phyloP scores from a whole-genome alignment of 495 filamentous ascomycete species.

The Penicillium cinerascens region DNA sequence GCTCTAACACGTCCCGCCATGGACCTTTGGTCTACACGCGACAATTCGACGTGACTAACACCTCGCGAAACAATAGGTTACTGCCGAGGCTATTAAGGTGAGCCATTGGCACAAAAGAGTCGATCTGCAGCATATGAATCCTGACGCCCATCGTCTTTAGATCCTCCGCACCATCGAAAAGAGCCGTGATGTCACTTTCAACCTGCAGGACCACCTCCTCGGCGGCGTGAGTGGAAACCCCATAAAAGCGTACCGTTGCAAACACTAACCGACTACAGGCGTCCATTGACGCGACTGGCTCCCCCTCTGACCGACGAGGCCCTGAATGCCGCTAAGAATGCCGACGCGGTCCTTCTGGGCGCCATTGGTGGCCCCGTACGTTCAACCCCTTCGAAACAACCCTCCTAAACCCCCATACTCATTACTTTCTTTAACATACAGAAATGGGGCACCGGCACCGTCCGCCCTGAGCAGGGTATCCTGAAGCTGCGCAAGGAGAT shows the following conservation, averaged over 20 bases:
- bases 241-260: background rate
- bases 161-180: conserved; percentile 71
- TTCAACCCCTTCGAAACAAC: conserved; percentile 11
- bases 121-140: conserved; percentile 2
- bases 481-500: conserved; percentile 92
- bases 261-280: conserved; percentile 34
- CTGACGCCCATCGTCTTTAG: conserved; percentile 20
- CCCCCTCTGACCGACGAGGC: conserved; percentile 80
- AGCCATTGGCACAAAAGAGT: conserved; percentile 13
- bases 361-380: conserved; percentile 89
- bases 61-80: conserved; percentile 39
- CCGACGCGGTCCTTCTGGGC: conserved; percentile 89
- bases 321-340: conserved; percentile 78
- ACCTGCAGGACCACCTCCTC: conserved; percentile 87
- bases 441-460: conserved; percentile 91
- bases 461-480: conserved; percentile 93
- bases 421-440: conserved; percentile 21
- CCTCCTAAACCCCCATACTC: background rate
- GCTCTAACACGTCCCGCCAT: background rate
- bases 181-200: conserved; percentile 67
- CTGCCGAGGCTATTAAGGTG: conserved; percentile 82
- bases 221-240: conserved; percentile 70
- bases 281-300: conserved; percentile 81
- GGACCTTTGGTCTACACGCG: conserved; percentile 1
- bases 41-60: conserved; percentile 5